Evolutionary conservation across 108 stramenopile genomes (phyloP).

Genomic region (Cyclotella kingstonii): DNA sequence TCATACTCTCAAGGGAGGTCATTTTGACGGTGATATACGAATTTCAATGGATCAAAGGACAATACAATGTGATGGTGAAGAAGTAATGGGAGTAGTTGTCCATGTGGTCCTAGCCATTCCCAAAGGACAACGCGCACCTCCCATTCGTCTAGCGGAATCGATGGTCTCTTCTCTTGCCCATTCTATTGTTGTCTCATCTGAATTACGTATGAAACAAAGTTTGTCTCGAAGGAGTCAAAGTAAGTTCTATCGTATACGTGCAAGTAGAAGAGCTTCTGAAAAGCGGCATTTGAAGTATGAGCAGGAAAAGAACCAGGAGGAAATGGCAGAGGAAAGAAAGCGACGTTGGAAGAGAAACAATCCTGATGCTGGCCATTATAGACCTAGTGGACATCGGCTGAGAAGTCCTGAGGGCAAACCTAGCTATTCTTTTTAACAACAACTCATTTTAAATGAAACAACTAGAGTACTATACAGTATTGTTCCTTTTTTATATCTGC

Average conservation of each 20-base stretch:
- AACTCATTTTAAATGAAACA: not conserved
- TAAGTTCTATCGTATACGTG: constrained; percentile 48
- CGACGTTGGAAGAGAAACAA: constrained; percentile 75
- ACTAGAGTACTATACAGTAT: too few species aligned
- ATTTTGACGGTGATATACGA: constrained; percentile 77
- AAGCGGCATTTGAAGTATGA: constrained; percentile 58
- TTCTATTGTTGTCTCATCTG: constrained; percentile 53
- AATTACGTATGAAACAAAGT: constrained; percentile 49
- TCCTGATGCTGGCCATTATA: constrained; percentile 76
- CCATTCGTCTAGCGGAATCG: constrained; percentile 30
- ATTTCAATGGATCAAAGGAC: constrained; percentile 35
- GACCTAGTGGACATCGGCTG: constrained; percentile 66
- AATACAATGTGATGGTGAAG: not conserved
- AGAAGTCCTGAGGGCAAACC: constrained; percentile 20
- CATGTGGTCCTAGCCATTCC: constrained; percentile 53
- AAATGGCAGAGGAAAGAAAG: constrained; percentile 79
- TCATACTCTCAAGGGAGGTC: constrained; percentile 62
- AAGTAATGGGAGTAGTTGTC: constrained; percentile 19
- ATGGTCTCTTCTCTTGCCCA: constrained; percentile 45
- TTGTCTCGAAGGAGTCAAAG: constrained; percentile 57
- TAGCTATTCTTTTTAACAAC: not conserved
- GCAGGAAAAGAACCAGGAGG: constrained; percentile 69
- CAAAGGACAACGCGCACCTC: constrained; percentile 44
- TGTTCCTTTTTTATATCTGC: not conserved
- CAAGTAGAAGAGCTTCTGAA: constrained; percentile 43